Evolutionary conservation across 257 asterid genomes (phyloP), one percentile per base, ranked within the genome.

Genomic region (Catharanthus roseus): DNA sequence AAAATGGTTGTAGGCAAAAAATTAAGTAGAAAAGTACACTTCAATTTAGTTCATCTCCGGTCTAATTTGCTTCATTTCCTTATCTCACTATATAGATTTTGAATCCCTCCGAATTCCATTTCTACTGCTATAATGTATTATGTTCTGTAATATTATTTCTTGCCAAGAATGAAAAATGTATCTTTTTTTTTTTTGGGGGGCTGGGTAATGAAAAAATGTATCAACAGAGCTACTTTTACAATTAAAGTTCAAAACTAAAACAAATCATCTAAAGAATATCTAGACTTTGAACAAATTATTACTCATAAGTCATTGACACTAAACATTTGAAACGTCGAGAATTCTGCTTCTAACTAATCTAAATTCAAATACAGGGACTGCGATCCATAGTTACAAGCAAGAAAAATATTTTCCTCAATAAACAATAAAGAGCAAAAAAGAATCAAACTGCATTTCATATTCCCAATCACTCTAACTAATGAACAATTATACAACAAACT

Each of bases 331-430:
- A 53, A 36, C 63, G 24, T 54, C n/a, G 16, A 47, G 15, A 54
- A 9, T 3, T 38, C 21, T 7, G 13, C 62, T 55, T n/a, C 36
- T 36, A 2, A 54, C 13, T 11, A 5, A 5, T 33, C 21, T 10
- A 28, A 69, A 54, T 36, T 34, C 12, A 15, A 53, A 36, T 34
- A 18, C 13, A 6, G 12, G 26, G 12, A 39, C 39, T 24, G 66
- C 74, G 56, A 55, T 51, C 38, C 5, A 5, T 6, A 21, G 51
- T 50, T 38, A 41, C 45, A n/a, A 31, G 41, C 55, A 10, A 39
- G 73, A n/a, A 49, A 26, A 55, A 24, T 61, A 50, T 71, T 31
- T 63, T 70, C 44, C 76, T 58, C 28, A 67, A 36, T 21, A 61
- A 47, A 28, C 69, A 24, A n/a, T 41, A 47, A 10, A 29, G 8